Percentiles rank a stretch among this genome's conserved stretches.
phyloP scores from a whole-genome alignment of 2,329 filamentous ascomycete species.

The Celoporthe dispersa region DNA sequence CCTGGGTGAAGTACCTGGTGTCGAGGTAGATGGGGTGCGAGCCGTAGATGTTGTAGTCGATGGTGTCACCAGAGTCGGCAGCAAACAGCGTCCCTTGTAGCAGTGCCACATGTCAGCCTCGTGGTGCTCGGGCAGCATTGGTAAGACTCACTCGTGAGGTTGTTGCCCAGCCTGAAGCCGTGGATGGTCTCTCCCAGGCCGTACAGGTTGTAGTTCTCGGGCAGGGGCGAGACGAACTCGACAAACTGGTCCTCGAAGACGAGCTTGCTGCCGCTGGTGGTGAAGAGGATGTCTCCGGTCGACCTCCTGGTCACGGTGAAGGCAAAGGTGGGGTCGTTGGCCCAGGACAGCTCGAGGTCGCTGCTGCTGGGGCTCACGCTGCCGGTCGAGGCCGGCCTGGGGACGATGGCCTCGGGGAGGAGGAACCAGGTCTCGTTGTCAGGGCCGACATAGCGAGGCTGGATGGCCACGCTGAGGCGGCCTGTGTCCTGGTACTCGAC shows the following conservation, averaged over 20 bases:
- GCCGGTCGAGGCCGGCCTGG: conserved; percentile 52
- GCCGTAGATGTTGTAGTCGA: conserved; percentile 74
- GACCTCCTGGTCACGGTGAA: conserved; percentile 66
- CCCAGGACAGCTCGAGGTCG: conserved; percentile 60
- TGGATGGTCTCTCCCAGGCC: conserved; percentile 77
- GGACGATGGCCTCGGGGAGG: conserved; percentile 66
- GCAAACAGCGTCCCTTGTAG: conserved; percentile 58
- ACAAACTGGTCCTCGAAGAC: conserved; percentile 81
- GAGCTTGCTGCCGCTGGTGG: conserved; percentile 65
- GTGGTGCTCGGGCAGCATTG: too few relatives aligned
- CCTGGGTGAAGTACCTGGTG: conserved; percentile 70
- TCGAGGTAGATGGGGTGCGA: conserved; percentile 80
- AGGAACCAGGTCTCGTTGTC: conserved; percentile 70
- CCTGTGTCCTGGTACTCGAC: conserved; percentile 47
- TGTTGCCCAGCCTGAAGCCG: conserved; percentile 71
- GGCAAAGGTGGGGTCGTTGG: conserved; percentile 64
- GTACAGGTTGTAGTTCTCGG: conserved; percentile 75
- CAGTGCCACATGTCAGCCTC: conserved; percentile 8
- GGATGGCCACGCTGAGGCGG: conserved; percentile 72
- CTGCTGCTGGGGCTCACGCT: conserved; percentile 51
- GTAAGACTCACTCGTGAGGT: conserved; percentile 64
- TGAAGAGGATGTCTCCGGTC: conserved; percentile 69
- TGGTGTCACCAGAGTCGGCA: conserved; percentile 68
- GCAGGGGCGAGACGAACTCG: conserved; percentile 69
- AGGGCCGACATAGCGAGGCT: conserved; percentile 64